Percentiles rank a stretch among this genome's conserved stretches.
Evolutionary conservation across 176 grass and related monocot genomes (phyloP).

Genomic region (Hyparrhenia diplandra): DNA sequence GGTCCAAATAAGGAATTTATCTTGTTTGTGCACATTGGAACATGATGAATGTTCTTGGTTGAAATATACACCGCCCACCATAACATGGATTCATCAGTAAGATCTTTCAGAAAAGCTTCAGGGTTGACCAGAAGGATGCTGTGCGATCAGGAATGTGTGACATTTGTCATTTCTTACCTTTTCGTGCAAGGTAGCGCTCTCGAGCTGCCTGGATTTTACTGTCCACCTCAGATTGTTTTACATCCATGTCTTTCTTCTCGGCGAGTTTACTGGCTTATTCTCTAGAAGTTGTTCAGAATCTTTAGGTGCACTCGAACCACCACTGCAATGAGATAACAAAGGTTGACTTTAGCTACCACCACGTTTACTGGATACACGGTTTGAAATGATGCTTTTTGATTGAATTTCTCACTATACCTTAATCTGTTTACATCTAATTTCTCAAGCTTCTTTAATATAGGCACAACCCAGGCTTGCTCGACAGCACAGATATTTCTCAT

Average conservation of each 20-base stretch:
- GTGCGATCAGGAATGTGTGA: neutral
- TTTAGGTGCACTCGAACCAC: constrained; percentile 33
- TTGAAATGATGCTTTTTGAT: neutral
- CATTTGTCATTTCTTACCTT: constrained; percentile 78
- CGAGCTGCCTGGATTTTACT: constrained; percentile 89
- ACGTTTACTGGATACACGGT: neutral
- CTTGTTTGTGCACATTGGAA: too few relatives aligned
- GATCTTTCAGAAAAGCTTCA: neutral
- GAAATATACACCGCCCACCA: too few relatives aligned
- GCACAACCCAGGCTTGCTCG: constrained; percentile 72
- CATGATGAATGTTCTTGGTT: too few relatives aligned
- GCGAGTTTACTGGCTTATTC: neutral
- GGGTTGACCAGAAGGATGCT: neutral
- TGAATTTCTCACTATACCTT: constrained; percentile 41
- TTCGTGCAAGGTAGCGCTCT: constrained; percentile 83
- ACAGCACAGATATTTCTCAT: constrained; percentile 92
- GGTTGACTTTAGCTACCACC: neutral
- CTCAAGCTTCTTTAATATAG: constrained; percentile 83
- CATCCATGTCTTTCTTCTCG: constrained; percentile 19
- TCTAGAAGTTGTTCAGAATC: constrained; percentile 17
- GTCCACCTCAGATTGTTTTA: constrained; percentile 59
- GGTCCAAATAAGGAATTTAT: too few relatives aligned
- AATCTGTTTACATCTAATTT: constrained; percentile 77
- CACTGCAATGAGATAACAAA: constrained; percentile 44
- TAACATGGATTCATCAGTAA: neutral